Base-by-base conservation (phyloP, 352 stramenopile species). In the Globisporangium yorkense region DNA sequence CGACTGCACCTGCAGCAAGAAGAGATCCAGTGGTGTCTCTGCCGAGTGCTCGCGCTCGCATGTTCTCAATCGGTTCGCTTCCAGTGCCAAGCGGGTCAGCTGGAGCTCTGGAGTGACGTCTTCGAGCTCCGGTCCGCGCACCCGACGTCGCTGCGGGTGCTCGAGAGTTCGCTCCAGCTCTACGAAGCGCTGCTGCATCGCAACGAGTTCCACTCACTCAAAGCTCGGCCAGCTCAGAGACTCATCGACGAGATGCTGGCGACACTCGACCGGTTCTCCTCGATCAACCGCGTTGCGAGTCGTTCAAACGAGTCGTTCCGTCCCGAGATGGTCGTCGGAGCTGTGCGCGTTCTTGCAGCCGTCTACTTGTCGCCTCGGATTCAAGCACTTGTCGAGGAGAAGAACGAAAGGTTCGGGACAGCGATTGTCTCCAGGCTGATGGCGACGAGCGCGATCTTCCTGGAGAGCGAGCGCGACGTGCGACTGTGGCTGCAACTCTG, bases 21-120 rank as follows among this genome's bases (percentile, higher is more conserved):
- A 67, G 74, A 87, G 50, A 62, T 87, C 20, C 65, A 74, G 53
- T 75, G 66, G 64, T 61, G 46, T 2, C 37, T 76, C 10, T 64
- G 63, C 43, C 59, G 67, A n/a, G n/a, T 82, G 0, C 33, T 80
- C 2, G 27, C 48, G 0, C 29, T 63, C 10, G 60, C 63, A 0
- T 69, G 61, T 56, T 52, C 41, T 8, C 41, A 35, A 6, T 78
- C 63, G 1, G 50, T 54, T 3, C 76, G 70, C 2, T 84, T 87
- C 54, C 67, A 87, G 39, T 67, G 66, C 24, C 63, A 80, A 50
- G 69, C 59, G 0, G 70, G 71, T 9, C 48, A 64, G 7, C 13
- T 77, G 5, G 46, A 55, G 37, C 47, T 82, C 27, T 82, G 72
- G 70, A 58, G 40, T 7, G 56, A 68, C 12, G 16, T 87, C n/a